These are phyloP conservation scores for Thelonectria blattea DNA, from an alignment of 2,329 filamentous ascomycete genomes.

Conservation along the genomic window DNA sequence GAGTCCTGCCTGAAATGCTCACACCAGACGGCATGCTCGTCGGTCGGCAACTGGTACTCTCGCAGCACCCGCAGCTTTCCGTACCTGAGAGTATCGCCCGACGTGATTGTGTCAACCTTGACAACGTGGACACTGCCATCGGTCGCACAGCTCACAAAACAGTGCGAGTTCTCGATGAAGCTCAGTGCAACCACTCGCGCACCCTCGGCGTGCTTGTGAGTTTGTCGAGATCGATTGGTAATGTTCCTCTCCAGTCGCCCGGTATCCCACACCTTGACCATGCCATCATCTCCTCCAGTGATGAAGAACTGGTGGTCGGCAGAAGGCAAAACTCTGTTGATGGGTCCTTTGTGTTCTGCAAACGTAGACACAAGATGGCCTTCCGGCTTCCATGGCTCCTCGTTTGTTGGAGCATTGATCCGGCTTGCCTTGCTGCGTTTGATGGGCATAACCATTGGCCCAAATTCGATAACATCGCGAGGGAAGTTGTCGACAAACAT, in stretches of 20 bases:
- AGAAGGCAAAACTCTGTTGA: slow-evolving; percentile 81
- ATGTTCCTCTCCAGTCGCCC: slow-evolving; percentile 89
- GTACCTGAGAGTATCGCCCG: slow-evolving; percentile 69
- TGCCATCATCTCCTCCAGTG: slow-evolving; percentile 89
- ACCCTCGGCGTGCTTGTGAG: slow-evolving; percentile 75
- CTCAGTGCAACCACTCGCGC: slow-evolving; percentile 80
- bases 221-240: slow-evolving; percentile 84
- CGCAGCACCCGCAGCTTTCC: slow-evolving; percentile 78
- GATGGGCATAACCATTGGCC: slow-evolving; percentile 77
- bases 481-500: slow-evolving; percentile 80
- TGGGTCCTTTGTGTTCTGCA: slow-evolving; percentile 81
- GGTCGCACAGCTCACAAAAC: slow-evolving; percentile 87
- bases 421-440: slow-evolving; percentile 61
- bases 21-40: slow-evolving; percentile 85
- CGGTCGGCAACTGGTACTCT: slow-evolving; percentile 76
- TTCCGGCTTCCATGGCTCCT: slow-evolving; percentile 77
- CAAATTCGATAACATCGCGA: slow-evolving; percentile 72
- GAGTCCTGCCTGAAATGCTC: slow-evolving; percentile 88
- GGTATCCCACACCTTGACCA: slow-evolving; percentile 92
- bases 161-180: slow-evolving; percentile 93
- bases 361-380: slow-evolving; percentile 88
- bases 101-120: slow-evolving; percentile 67
- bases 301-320: slow-evolving; percentile 95
- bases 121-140: slow-evolving; percentile 92
- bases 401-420: slow-evolving; percentile 50